Conservation (phyloP, 2,329 filamentous ascomycete species). For the Venturia nashicola region DNA sequence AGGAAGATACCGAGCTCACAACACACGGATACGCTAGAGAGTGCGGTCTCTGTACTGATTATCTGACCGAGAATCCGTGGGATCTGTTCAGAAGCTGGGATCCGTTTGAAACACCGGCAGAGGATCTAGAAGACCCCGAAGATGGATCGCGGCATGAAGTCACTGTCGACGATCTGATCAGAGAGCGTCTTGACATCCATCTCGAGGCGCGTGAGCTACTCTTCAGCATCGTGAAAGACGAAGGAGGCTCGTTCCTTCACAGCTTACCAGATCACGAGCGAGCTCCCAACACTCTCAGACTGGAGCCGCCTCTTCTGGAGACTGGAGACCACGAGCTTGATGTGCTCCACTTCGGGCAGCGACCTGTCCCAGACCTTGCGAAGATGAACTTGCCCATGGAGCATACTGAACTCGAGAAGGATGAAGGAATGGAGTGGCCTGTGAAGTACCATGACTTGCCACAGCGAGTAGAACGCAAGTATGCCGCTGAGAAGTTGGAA, state of each 20-base stretch:
- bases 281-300: slow-evolving; percentile 17
- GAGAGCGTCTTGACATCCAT: neutral
- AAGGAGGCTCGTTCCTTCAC: neutral
- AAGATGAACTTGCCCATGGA: slow-evolving; percentile 24
- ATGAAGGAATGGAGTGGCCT: slow-evolving; percentile 32
- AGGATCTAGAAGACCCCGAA: neutral
- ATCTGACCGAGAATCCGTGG: neutral
- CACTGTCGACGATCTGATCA: neutral
- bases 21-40: slow-evolving; percentile 1
- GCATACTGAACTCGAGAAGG: slow-evolving; percentile 25
- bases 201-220: neutral
- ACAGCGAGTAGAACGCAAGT: slow-evolving; percentile 14
- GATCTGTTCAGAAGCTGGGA: neutral
- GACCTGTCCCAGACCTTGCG: slow-evolving; percentile 16
- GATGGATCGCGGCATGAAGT: neutral
- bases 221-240: neutral
- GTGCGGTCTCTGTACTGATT: neutral
- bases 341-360: slow-evolving; percentile 24
- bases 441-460: slow-evolving; percentile 20
- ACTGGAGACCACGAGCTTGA: slow-evolving; percentile 32
- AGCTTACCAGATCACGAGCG: neutral
- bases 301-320: slow-evolving; percentile 34
- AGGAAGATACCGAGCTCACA: neutral
- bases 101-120: neutral
- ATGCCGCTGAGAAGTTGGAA: slow-evolving; percentile 25